Percentiles rank a stretch among this genome's conserved stretches.
These are phyloP conservation scores for Yamadazyma friedrichii DNA, from an alignment of 1,139 yeast genomes.

Conservation along the genomic window DNA sequence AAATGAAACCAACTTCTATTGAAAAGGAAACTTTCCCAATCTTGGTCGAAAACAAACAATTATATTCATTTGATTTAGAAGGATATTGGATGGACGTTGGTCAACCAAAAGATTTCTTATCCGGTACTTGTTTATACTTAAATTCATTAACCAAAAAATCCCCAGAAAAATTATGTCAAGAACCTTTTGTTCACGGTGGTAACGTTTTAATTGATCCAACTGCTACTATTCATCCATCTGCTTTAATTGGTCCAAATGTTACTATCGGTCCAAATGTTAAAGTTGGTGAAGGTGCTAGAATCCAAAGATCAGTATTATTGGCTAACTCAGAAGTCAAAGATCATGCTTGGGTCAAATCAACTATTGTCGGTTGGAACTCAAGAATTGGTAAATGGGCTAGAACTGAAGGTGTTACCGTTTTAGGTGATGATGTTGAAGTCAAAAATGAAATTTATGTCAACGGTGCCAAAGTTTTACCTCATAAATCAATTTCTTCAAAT, in stretches of 20 bases:
- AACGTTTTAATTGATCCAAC: slow-evolving; percentile 93
- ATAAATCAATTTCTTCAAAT: slow-evolving; percentile 93
- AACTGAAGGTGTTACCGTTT: slow-evolving; percentile 94
- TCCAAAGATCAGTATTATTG: slow-evolving; percentile 91
- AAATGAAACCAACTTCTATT: slow-evolving; percentile 96
- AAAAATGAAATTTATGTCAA: slow-evolving; percentile 98
- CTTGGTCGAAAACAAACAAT: slow-evolving; percentile 82
- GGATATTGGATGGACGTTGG: slow-evolving; percentile 99
- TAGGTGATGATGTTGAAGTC: slow-evolving; percentile 98
- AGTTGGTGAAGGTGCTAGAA: slow-evolving; percentile 98
- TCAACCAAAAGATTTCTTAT: slow-evolving; percentile 98
- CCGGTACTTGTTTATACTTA: slow-evolving; percentile 93
- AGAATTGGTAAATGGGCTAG: slow-evolving; percentile 99
- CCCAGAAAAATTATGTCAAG: slow-evolving; percentile 68
- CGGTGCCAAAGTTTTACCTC: slow-evolving; percentile 99
- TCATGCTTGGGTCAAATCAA: slow-evolving; percentile 96
- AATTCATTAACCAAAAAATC: slow-evolving; percentile 79
- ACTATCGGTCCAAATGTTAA: slow-evolving; percentile 96
- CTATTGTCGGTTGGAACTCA: slow-evolving; percentile 99
- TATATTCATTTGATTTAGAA: slow-evolving; percentile 95
- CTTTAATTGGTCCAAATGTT: slow-evolving; percentile 98
- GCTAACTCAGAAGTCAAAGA: slow-evolving; percentile 91
- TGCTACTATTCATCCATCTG: slow-evolving; percentile 88
- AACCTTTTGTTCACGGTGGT: slow-evolving; percentile 74
- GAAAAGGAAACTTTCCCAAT: slow-evolving; percentile 99